Evolutionary conservation across 1,284 basidiomycete genomes (phyloP).

Genomic region (Cutaneotrichosporon cyanovorans): DNA sequence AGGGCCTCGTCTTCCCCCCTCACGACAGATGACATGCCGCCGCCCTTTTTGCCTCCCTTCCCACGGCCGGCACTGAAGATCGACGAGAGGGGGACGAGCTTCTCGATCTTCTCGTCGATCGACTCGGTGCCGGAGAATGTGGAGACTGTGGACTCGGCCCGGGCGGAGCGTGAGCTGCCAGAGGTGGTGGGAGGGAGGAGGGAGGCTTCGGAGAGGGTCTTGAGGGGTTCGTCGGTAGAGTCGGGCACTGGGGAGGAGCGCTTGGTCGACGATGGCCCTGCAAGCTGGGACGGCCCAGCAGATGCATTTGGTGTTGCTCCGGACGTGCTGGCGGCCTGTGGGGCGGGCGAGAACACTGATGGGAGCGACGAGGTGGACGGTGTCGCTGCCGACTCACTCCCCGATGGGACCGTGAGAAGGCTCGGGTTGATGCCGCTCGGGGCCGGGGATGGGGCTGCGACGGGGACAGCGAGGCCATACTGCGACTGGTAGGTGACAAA

Average conservation of each 20-base stretch:
- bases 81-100: slow-evolving; percentile 36
- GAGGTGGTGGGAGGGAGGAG: slow-evolving; percentile 11
- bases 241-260: slow-evolving; percentile 6
- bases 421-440: slow-evolving; percentile 23
- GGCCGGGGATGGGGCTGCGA: background rate
- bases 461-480: slow-evolving; percentile 22
- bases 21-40: slow-evolving; percentile 46
- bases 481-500: slow-evolving; percentile 32
- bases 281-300: too few relatives aligned
- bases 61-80: slow-evolving; percentile 45
- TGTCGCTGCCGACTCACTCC: background rate
- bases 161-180: slow-evolving; percentile 12
- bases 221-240: slow-evolving; percentile 26
- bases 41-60: slow-evolving; percentile 47
- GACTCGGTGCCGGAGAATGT: slow-evolving; percentile 16
- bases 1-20: slow-evolving; percentile 42
- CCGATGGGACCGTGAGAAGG: slow-evolving; percentile 11
- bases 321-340: too few relatives aligned
- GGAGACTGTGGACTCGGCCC: slow-evolving; percentile 16
- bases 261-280: background rate
- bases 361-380: slow-evolving; percentile 5
- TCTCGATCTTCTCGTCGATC: slow-evolving; percentile 32
- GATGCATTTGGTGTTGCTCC: too few relatives aligned
- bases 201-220: slow-evolving; percentile 21
- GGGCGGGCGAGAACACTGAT: background rate